A percentile compares a stretch with the other conserved stretches of the same genome.
These are phyloP conservation scores for Coniophora puteana DNA, from an alignment of 1,284 basidiomycete species.

Conservation along the genomic window DNA sequence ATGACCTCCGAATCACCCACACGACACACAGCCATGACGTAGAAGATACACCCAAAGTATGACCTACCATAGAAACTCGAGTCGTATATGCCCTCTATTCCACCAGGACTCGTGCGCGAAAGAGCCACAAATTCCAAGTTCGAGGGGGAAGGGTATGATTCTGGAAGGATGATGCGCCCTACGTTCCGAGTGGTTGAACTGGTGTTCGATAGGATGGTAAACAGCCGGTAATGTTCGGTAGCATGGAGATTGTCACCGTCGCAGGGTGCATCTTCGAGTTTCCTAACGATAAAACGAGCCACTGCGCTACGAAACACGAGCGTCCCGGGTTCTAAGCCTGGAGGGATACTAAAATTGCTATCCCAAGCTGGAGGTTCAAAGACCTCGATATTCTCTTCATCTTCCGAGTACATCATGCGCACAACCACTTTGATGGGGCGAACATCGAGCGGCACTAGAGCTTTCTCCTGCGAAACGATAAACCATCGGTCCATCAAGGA, in stretches of 20 bases:
- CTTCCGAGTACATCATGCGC: slow-evolving; percentile 3
- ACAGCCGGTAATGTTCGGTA: slow-evolving; percentile 8
- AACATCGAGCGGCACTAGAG: background rate
- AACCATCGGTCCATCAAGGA: slow-evolving; percentile 5
- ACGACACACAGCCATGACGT: slow-evolving; percentile 7
- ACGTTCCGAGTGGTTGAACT: background rate
- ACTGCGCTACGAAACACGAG: slow-evolving; percentile 3
- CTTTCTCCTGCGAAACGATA: background rate
- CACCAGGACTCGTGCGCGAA: slow-evolving; percentile 3
- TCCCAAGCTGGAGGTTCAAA: background rate
- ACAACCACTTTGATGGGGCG: background rate
- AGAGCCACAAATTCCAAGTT: slow-evolving; percentile 1
- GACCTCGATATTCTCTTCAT: background rate
- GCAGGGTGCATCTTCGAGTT: background rate
- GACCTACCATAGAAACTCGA: slow-evolving; percentile 1
- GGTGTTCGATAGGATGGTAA: background rate
- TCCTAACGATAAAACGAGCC: slow-evolving; percentile 3
- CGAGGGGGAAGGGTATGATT: slow-evolving; percentile 3
- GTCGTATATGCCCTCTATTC: slow-evolving; percentile 5
- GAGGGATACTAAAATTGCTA: slow-evolving; percentile 1
- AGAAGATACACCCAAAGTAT: slow-evolving; percentile 5
- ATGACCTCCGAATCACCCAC: background rate
- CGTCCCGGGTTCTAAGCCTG: slow-evolving; percentile 5
- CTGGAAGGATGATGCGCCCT: slow-evolving; percentile 11
- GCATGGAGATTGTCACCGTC: background rate